Percentiles rank a stretch among this genome's conserved stretches.
Conservation (phyloP, 1,284 basidiomycete genomes). For the Puccinia novopanici region DNA sequence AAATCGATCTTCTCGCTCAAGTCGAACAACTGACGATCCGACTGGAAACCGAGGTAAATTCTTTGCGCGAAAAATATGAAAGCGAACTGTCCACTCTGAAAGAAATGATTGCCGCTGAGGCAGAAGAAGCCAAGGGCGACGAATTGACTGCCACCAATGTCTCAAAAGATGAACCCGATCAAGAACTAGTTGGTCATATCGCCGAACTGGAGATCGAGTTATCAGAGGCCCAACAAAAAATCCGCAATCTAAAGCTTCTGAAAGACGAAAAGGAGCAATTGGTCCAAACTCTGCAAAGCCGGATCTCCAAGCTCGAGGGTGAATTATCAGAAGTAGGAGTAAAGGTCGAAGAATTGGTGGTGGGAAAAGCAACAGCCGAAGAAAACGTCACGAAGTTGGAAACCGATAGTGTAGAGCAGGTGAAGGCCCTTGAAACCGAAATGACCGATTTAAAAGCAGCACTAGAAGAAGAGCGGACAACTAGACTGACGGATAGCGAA, state of each 20-base stretch:
- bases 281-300: conserved; percentile 15
- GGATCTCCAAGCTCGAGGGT: conserved; percentile 10
- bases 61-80: conserved; percentile 12
- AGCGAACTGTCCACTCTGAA: not conserved
- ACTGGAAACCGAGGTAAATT: conserved; percentile 17
- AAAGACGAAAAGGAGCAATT: conserved; percentile 18
- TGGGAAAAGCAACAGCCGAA: conserved; percentile 3
- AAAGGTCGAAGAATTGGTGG: not conserved
- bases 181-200: not conserved
- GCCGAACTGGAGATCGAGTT: conserved; percentile 1
- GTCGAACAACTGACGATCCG: not conserved
- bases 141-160: not conserved
- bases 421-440: conserved; percentile 25
- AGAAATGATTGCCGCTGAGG: not conserved
- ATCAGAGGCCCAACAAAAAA: conserved; percentile 6
- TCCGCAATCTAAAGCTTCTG: conserved; percentile 5
- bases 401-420: conserved; percentile 23
- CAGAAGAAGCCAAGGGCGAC: not conserved
- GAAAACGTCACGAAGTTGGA: conserved; percentile 11
- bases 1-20: not conserved
- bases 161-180: conserved; percentile 15
- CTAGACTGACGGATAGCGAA: conserved; percentile 1
- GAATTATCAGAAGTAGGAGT: conserved; percentile 16
- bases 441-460: conserved; percentile 27
- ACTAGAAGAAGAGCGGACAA: conserved; percentile 3